A percentile compares a stretch with the other conserved stretches of the same genome.
phyloP scores from a whole-genome alignment of 495 filamentous ascomycete species.

The Neurospora sp. region DNA sequence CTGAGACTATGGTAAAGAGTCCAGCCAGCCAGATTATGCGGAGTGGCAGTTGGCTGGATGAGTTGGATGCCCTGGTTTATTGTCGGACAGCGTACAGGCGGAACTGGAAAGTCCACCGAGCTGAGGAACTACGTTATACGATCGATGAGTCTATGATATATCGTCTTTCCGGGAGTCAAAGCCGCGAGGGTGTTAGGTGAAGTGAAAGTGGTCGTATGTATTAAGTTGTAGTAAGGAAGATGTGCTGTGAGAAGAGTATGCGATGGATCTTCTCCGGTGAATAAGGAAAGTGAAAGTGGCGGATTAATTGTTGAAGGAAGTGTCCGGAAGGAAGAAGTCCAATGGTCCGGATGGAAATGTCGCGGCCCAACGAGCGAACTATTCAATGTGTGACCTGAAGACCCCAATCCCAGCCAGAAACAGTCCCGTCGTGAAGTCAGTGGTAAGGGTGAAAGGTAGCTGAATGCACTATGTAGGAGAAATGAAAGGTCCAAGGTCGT shows the following conservation, averaged over 20 bases:
- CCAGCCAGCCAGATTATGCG: not conserved
- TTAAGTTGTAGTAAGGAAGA: not conserved
- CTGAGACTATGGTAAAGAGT: constrained; percentile 2
- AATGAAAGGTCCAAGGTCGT: not conserved
- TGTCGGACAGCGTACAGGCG: not conserved
- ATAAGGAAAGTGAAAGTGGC: not conserved
- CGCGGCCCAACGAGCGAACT: not conserved
- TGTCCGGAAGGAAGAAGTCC: not conserved
- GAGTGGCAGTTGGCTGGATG: not conserved
- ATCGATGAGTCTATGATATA: not conserved
- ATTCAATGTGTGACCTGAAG: not conserved
- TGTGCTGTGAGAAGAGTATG: not conserved
- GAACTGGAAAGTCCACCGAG: not conserved
- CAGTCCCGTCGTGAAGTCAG: not conserved
- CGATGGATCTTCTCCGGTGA: not conserved
- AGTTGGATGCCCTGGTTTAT: no score
- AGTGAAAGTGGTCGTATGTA: not conserved
- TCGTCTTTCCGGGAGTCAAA: not conserved
- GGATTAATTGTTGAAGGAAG: not conserved
- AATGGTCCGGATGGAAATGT: not conserved
- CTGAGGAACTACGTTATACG: not conserved
- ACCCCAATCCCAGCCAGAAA: not conserved
- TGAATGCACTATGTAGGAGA: not conserved
- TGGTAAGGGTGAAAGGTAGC: not conserved
- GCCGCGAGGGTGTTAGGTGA: not conserved